Percentiles rank a stretch among this genome's conserved stretches.
These are phyloP conservation scores for Trichoderma asperellum DNA, from an alignment of 2,329 filamentous ascomycete genomes.

Conservation along the genomic window DNA sequence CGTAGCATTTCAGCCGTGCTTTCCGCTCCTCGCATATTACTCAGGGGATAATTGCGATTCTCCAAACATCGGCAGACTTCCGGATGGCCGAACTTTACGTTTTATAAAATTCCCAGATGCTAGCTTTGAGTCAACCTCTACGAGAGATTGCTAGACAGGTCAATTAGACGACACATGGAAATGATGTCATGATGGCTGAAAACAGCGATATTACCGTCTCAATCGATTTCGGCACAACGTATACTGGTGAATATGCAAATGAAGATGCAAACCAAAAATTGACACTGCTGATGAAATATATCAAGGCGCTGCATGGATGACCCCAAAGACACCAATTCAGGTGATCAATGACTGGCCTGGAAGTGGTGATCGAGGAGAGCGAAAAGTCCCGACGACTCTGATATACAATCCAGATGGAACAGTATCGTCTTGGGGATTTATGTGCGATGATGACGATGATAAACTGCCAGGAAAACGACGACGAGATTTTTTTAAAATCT, in stretches of 20 bases:
- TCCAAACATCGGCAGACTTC: not conserved
- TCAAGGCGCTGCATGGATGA: constrained; percentile 46
- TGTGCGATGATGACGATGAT: constrained; percentile 53
- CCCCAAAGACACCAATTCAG: constrained; percentile 47
- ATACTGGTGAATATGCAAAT: constrained; percentile 42
- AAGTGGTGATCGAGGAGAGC: constrained; percentile 55
- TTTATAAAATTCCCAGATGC: too few species aligned
- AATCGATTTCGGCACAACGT: constrained; percentile 52
- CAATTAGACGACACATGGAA: not conserved
- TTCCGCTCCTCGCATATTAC: not conserved
- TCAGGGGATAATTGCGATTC: not conserved
- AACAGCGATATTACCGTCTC: constrained; percentile 46
- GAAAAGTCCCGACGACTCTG: constrained; percentile 58
- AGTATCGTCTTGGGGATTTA: constrained; percentile 58
- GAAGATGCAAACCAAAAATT: rapidly evolving
- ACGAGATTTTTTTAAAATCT: constrained; percentile 61
- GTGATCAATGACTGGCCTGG: constrained; percentile 59
- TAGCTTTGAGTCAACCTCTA: too few species aligned
- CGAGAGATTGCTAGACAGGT: not conserved
- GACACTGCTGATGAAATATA: not conserved
- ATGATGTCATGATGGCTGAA: constrained; percentile 31
- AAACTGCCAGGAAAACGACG: constrained; percentile 38
- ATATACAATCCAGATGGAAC: constrained; percentile 49
- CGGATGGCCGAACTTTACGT: too few species aligned
- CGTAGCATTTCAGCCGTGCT: not conserved